phyloP scores from a whole-genome alignment of 2,329 filamentous ascomycete species.

The Diaporthe sp. region DNA sequence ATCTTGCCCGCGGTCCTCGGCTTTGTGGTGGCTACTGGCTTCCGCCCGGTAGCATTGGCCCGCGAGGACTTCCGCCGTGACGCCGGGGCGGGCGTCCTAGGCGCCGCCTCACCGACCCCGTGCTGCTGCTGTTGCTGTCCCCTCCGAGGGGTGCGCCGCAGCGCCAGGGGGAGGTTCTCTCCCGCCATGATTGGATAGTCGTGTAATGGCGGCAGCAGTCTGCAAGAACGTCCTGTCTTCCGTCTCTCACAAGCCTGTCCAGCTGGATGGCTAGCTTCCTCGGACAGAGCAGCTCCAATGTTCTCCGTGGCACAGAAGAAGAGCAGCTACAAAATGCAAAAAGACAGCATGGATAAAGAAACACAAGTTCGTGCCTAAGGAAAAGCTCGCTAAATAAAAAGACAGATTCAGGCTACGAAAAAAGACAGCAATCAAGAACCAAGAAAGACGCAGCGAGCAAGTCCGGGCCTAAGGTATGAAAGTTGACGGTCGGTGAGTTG shows the following conservation, averaged over 20 bases:
- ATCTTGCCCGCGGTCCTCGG: neutral
- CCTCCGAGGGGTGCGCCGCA: slow-evolving; percentile 27
- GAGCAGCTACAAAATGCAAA: neutral
- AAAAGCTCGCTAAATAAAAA: neutral
- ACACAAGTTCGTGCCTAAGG: neutral
- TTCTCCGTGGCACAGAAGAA: neutral
- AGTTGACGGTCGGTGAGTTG: slow-evolving; percentile 15
- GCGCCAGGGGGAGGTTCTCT: slow-evolving; percentile 20
- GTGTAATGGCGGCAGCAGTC: no score
- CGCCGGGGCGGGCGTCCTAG: neutral
- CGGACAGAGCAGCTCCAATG: neutral
- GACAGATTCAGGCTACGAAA: neutral
- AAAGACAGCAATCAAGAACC: neutral
- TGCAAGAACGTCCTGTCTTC: neutral
- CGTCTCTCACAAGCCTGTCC: neutral
- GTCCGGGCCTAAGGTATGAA: neutral
- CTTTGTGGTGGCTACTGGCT: neutral
- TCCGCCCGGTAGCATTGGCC: neutral
- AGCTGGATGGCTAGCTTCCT: neutral
- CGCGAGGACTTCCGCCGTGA: neutral
- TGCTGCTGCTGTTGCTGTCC: neutral
- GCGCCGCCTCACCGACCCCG: neutral
- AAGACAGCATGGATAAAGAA: neutral
- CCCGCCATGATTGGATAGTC: neutral
- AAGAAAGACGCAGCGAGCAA: neutral